Percentiles rank a stretch among this genome's conserved stretches.
phyloP scores from a whole-genome alignment of 768 basidiomycete species.

The Boletus barrowsii region DNA sequence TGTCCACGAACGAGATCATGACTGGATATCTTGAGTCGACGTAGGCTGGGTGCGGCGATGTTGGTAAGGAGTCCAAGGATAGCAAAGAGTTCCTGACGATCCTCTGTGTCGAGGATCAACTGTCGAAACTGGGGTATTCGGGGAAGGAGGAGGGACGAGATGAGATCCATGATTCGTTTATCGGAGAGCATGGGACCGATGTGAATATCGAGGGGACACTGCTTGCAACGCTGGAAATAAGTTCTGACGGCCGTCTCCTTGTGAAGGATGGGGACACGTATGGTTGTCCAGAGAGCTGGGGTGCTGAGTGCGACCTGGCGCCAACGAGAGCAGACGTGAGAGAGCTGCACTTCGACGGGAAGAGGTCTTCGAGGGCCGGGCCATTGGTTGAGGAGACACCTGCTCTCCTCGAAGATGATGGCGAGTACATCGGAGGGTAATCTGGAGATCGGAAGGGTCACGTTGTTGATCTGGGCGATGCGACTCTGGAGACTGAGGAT shows the following conservation, averaged over 20 bases:
- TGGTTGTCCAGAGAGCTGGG: conserved; percentile 36
- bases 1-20: conserved; percentile 22
- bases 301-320: conserved; percentile 33
- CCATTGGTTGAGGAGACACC: conserved; percentile 27
- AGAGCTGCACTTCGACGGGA: conserved; percentile 34
- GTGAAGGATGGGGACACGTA: conserved; percentile 32
- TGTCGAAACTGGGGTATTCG: conserved; percentile 32
- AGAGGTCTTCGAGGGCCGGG: conserved; percentile 27
- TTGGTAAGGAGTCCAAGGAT: conserved; percentile 23
- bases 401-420: conserved; percentile 33
- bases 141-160: conserved; percentile 27
- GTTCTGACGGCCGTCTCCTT: conserved; percentile 24
- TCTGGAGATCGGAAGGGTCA: conserved; percentile 28
- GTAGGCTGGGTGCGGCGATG: conserved; percentile 25
- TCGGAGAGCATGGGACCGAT: conserved; percentile 29
- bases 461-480: conserved; percentile 31
- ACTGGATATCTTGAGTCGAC: conserved; percentile 30
- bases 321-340: conserved; percentile 36
- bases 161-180: conserved; percentile 22
- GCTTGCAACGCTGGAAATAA: conserved; percentile 33
- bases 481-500: conserved; percentile 31
- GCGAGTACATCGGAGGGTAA: conserved; percentile 33
- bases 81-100: conserved; percentile 28
- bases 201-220: conserved; percentile 32
- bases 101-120: conserved; percentile 29